A percentile compares a stretch with the other conserved stretches of the same genome.
phyloP scores from a whole-genome alignment of 805 yeast genomes.

The Candida easanensis region DNA sequence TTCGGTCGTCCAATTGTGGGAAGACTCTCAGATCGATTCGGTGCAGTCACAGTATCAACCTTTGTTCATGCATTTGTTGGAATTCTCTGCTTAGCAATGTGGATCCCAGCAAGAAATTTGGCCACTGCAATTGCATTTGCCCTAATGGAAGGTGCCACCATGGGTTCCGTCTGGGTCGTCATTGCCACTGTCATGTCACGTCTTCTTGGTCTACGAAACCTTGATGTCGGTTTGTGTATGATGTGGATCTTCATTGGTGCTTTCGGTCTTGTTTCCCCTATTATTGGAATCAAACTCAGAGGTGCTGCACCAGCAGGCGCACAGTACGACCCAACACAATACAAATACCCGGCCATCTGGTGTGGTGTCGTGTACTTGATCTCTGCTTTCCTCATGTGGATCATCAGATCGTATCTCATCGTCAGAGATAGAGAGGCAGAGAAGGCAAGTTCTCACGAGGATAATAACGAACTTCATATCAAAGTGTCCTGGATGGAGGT shows the following conservation, averaged over 20 bases:
- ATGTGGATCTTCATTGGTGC: conserved; percentile 51
- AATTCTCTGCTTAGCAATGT: conserved; percentile 45
- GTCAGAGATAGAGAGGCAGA: conserved; percentile 42
- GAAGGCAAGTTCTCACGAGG: conserved; percentile 25
- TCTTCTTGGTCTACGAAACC: conserved; percentile 50
- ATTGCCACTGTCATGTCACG: conserved; percentile 49
- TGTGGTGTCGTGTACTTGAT: conserved; percentile 54
- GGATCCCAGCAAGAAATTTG: conserved; percentile 55
- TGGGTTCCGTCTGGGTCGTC: conserved; percentile 63
- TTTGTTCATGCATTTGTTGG: conserved; percentile 38
- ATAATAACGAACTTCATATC: conserved; percentile 26
- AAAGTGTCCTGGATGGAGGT: conserved; percentile 9
- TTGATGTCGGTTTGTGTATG: conserved; percentile 49
- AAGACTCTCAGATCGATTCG: conserved; percentile 45
- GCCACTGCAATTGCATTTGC: conserved; percentile 56
- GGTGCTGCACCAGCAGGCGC: conserved; percentile 27
- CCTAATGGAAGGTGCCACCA: conserved; percentile 48
- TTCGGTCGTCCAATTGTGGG: conserved; percentile 59
- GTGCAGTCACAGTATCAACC: conserved; percentile 47
- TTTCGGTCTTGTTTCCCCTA: conserved; percentile 54
- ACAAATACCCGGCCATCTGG: conserved; percentile 52
- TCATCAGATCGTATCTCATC: conserved; percentile 54
- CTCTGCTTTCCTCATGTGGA: conserved; percentile 39
- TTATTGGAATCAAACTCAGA: conserved; percentile 55
- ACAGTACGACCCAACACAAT: conserved; percentile 41